Base-by-base conservation (phyloP, 2,329 filamentous ascomycete genomes). In the Ceratocystis ficicola region DNA sequence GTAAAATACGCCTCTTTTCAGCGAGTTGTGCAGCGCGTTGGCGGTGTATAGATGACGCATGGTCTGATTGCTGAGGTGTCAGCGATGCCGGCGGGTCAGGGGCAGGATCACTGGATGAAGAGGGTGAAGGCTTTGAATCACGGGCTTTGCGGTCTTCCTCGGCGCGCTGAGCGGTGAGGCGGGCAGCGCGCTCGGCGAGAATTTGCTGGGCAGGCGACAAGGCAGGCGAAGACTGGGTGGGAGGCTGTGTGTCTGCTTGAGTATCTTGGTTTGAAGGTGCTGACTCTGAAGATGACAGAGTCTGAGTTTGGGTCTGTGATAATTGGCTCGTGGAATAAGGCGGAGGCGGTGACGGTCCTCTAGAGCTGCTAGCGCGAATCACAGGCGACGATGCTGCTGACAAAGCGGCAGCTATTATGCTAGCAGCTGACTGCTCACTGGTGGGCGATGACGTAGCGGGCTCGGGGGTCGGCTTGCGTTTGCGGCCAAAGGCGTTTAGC, bases 1-100 rank as follows among this genome's bases (percentile, higher is more conserved):
- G 83, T 57, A 92, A 79, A 64, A 95, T 86, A 1, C 88, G 81
- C 66, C 84, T 81, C 46, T 86, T 80, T 72, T 94, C 89, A 57
- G 65, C 62, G n/a, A 52, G 25, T 62, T 67, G 62, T 5, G 89
- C 82, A 65, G 83, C 79, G 70, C 87, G 84, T 65, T 83, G 81
- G 72, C 84, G 86, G 71, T 82, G 85, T 66, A 87, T 77, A 63
- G 81, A 74, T 59, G 81, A 77, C 3, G 79, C 79, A 72, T 83
- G 78, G 71, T 77, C 77, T 60, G 78, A 75, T 46, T 77, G 68
- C 5, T 48, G 22, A 20, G 65, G 30, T 3, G 65, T 67, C 46
- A 44, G 32, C 7, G 60, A n/a, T 6, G 55, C 55, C 2, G 62
- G 41, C 15, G 72, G 73, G 28, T 71, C 72, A 10, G 72, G 69